A percentile compares a stretch with the other conserved stretches of the same genome.
phyloP scores from a whole-genome alignment of 352 stramenopile species.

The Ochromonadaceae sp. region DNA sequence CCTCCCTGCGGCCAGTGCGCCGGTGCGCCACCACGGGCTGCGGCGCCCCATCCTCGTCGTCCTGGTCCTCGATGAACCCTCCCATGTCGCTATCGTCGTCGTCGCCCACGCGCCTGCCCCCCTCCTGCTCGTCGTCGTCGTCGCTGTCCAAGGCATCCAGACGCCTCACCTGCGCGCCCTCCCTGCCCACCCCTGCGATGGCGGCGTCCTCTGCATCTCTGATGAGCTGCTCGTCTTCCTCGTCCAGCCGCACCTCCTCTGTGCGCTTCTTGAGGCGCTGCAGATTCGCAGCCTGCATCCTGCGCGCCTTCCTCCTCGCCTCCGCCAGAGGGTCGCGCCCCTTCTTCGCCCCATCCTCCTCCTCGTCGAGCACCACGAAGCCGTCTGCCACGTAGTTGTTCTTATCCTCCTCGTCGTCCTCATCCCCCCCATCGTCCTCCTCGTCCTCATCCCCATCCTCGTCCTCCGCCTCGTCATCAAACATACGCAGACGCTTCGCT shows the following conservation, averaged over 20 bases:
- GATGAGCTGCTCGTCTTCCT: not conserved
- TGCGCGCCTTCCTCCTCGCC: not conserved
- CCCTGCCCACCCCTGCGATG: not conserved
- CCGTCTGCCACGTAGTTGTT: not conserved
- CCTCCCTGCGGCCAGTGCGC: not conserved
- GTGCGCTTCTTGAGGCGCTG: slow-evolving; percentile 1
- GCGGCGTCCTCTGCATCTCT: not conserved
- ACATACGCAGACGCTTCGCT: too few relatives aligned
- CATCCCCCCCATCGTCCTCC: not conserved
- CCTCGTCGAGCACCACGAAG: slow-evolving; percentile 1
- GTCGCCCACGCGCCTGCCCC: not conserved
- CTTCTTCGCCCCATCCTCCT: not conserved
- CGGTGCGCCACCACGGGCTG: not conserved
- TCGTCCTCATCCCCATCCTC: not conserved
- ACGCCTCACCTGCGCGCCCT: not conserved
- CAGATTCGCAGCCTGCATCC: not conserved
- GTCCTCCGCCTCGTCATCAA: not conserved
- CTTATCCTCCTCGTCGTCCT: not conserved
- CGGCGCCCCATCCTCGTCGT: not conserved
- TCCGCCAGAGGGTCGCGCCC: too few relatives aligned
- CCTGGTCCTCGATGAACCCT: not conserved
- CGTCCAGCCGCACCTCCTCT: not conserved
- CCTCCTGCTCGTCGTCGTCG: not conserved
- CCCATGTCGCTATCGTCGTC: slow-evolving; percentile 6
- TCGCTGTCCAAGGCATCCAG: not conserved